These are phyloP conservation scores for Phyllosticta paracitricarpa DNA, from an alignment of 2,329 filamentous ascomycete genomes.

Conservation along the genomic window DNA sequence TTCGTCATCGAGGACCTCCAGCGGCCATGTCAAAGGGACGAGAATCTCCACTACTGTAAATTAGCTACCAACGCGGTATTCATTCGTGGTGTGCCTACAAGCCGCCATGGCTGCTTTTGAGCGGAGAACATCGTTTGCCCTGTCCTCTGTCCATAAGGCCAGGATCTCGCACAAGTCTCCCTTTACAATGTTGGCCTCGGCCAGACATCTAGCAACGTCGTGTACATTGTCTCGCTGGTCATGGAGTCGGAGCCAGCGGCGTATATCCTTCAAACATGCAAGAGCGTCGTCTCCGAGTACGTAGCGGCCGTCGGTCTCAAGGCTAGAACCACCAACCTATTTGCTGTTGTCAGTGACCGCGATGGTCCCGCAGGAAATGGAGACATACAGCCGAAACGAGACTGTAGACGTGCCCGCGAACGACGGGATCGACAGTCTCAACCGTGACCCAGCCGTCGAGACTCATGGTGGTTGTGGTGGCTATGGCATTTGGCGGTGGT, in stretches of 20 bases:
- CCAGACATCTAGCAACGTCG: slow-evolving; percentile 86
- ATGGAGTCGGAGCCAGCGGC: slow-evolving; percentile 90
- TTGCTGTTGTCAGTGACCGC: slow-evolving; percentile 12
- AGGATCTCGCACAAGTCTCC: slow-evolving; percentile 87
- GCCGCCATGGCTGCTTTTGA: slow-evolving; percentile 74
- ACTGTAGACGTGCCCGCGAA: slow-evolving; percentile 86
- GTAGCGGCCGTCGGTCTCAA: slow-evolving; percentile 72
- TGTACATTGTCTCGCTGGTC: slow-evolving; percentile 88
- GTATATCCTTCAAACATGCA: slow-evolving; percentile 83
- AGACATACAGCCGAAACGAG: slow-evolving; percentile 75
- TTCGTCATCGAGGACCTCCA: slow-evolving; percentile 66
- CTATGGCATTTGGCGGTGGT: neutral
- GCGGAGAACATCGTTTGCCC: slow-evolving; percentile 63
- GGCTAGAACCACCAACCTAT: slow-evolving; percentile 78
- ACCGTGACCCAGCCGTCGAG: slow-evolving; percentile 36
- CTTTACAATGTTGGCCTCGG: slow-evolving; percentile 84
- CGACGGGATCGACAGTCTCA: slow-evolving; percentile 67
- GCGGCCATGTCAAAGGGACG: slow-evolving; percentile 87
- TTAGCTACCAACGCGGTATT: neutral
- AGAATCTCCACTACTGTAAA: slow-evolving; percentile 62
- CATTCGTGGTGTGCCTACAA: slow-evolving; percentile 30
- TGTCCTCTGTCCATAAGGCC: slow-evolving; percentile 67
- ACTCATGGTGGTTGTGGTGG: slow-evolving; percentile 10
- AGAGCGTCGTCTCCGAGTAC: slow-evolving; percentile 86
- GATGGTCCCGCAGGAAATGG: neutral